Base-by-base conservation (phyloP, 2,329 filamentous ascomycete genomes). In the Talaromyces sp. region DNA sequence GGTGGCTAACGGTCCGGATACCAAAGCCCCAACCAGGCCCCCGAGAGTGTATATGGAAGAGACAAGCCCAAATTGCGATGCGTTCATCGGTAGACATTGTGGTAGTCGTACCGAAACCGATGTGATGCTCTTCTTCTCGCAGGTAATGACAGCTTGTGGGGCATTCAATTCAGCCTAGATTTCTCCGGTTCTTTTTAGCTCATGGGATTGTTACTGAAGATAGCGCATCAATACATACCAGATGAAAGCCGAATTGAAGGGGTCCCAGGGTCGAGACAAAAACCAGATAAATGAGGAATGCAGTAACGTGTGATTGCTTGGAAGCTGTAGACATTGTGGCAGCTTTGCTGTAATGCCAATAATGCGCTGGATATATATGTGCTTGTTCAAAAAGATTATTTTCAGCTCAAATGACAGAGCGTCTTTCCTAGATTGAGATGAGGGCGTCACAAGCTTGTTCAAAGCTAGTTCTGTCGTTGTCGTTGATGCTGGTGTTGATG, bases 31-130 rank as follows among this genome's bases (percentile, higher is more conserved):
- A 7, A 92, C 67, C 16, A 99, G 83, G 3, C 95, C 95, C 59
- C 95, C 95, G 8, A 97, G 80, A 0, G 93, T 97, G 81, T 95
- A 98, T 72, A 95, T 89, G 50, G 93, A 96, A 22, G 92, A 93
- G 11, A 97, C 88, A 58, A 93, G 86, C 39, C 93, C 94, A 78
- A 96, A 95, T 70, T 91, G 85, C 41, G 88, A 86, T 35, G 91
- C 84, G 71, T 82, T 88, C 95, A 98, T 98, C 64, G 89, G 89
- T 62, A 99, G 94, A 74, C 95, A 99, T 81, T 91, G 87, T 61
- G 90, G 78, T 3, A 79, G 68, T n/a, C 52, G 62, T 35, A 39
- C 57, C 24, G 43, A 65, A 11, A 66, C 45, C 37, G 70, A 73
- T 9, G 73, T 74, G 68, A 86, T 82, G 47, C 81, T 81, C 69